Base-by-base conservation (phyloP, 2,329 filamentous ascomycete species). In the Sporothrix euskadiensis region DNA sequence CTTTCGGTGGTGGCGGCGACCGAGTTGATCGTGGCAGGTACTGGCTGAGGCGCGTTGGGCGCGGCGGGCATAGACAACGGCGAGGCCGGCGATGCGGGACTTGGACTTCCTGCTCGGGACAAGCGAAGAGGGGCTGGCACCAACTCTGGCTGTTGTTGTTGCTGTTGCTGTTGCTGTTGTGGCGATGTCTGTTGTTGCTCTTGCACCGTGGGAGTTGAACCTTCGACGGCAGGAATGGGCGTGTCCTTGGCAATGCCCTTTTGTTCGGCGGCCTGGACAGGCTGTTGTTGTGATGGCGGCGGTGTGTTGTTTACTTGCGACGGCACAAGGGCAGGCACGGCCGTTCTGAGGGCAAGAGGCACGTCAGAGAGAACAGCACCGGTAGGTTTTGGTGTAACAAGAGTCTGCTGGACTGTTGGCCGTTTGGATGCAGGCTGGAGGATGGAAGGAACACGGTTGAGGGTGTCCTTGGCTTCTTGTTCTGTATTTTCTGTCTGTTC, bases 101-200 rank as follows among this genome's bases (percentile, higher is more conserved):
- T 71, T 30, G 63, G 61, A 9, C 49, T 71, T n/a, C 54, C 57
- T n/a, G 68, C 44, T 7, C 69, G 73, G 3, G 44, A 59, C 3
- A 74, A 14, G 4, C 68, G 61, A 3, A 74, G 69, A 1, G 73
- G 73, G 16, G 71, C 73, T 1, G 73, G 73, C 47, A 69, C 10
- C 49, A 72, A 59, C 16, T 73, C 63, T 5, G 69, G 19, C 52
- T 71, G 66, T 49, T 26, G 22, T 6, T 32, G 32, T 3, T 26
- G 56, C 8, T 10, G 56, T 30, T 26, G 26, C 12, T 61, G 26
- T 30, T 61, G 57, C 32, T 44, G 26, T 26, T 32, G 32, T 3
- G 56, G 56, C 8, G 26, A 26, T 30, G 56, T 56, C 12, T 61
- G 26, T 30, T 61, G 57, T 39, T 35, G n/a, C 14, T 44, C 19